Evolutionary conservation across 140 eudicot genomes (phyloP), one percentile per base, ranked within the genome.

Genomic region (Erigeron philadelphicus): DNA sequence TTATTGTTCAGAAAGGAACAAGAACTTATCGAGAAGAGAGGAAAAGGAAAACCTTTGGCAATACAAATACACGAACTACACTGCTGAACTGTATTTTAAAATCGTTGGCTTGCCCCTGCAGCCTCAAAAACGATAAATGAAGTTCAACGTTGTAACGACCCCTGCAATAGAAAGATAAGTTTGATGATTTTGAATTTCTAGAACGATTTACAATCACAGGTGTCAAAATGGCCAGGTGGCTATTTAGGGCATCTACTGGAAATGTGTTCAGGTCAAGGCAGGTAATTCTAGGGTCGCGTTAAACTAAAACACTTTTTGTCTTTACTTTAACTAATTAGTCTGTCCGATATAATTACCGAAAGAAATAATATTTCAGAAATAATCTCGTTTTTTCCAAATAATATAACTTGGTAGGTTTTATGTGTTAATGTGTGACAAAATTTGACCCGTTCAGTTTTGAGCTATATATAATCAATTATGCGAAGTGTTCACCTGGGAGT

Each of bases 21-120:
- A 52, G 31, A 63, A 73, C 16, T 8, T 64, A 67, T 5, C 13
- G 7, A 75, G 45, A 68, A 61, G 58, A 75, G 43, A 68, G 31
- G 57, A 68, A 61, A 42, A 25, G 72, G 71, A 40, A 64, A 64
- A 93, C 99, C 99, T 93, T 93, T 19, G 97, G 97, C 55, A 89
- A 80, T 74, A 87, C 86, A 41, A 93, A 93, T n/a, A 93, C 85
- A 25, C 97, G 95, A 72, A 93, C 95, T 40, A 89, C 90, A 75
- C 99, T 93, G 86, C 99, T 87, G 76, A 84, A 93, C 80, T 93
- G 99, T 70, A 93, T 93, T 75, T 93, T 93, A 76, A 93, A 93
- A 81, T 93, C 99, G 73, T 93, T 93, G 63, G 99, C 99, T 82
- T 89, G 99, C 49, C 99, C 99, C 89, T 89, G 96, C 23, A 93